Base-by-base conservation (phyloP, 192 early-diverging fungal genomes). In the Chytriomyces sp. region DNA sequence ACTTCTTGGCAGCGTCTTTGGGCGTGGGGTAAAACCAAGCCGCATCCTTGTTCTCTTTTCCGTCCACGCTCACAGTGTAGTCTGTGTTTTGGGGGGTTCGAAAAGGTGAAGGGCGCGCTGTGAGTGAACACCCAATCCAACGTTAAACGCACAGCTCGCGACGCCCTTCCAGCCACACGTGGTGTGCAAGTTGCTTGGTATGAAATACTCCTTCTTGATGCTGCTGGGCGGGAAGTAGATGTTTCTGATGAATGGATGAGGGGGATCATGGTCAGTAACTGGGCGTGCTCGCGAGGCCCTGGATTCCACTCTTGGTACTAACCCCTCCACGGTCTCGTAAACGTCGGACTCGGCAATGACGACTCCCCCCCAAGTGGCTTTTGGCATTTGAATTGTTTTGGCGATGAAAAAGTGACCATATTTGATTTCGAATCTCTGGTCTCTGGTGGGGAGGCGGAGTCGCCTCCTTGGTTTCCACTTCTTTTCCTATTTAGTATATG, bases 21-120 rank as follows among this genome's bases (percentile, higher is more conserved):
- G 84, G 84, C 3, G 63, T 52, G 3, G 78, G 63, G 63, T 85
- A 85, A 72, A 66, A 80, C 84, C 84, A 85, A 5, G 77, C 80
- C 40, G 80, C 80, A 52, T 85, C 76, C 25, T 7, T 14, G 74
- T 82, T 82, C 22, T 78, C 71, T 53, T 78, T 75, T 40, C 84
- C 84, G 57, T 85, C 74, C 26, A 82, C 84, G 36, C 22, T 37
- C 5, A 79, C 28, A 30, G 75, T 80, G 72, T 77, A 81, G 75
- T 85, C 62, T 64, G 40, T 38, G 41, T 49, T 49, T 49, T 49
- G n/a, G n/a, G n/a, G n/a, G n/a, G n/a, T n/a, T n/a, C n/a, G 3
- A 3, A 19, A 17, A 28, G 17, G 56, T 25, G 17, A 28, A 17
- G 30, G 28, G 19, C 22, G 22, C 19, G 12, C 30, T 14, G n/a